Percentiles rank a stretch among this genome's conserved stretches.
Conservation (phyloP, 306 rosid species). For the Heteromeles arbutifolia region DNA sequence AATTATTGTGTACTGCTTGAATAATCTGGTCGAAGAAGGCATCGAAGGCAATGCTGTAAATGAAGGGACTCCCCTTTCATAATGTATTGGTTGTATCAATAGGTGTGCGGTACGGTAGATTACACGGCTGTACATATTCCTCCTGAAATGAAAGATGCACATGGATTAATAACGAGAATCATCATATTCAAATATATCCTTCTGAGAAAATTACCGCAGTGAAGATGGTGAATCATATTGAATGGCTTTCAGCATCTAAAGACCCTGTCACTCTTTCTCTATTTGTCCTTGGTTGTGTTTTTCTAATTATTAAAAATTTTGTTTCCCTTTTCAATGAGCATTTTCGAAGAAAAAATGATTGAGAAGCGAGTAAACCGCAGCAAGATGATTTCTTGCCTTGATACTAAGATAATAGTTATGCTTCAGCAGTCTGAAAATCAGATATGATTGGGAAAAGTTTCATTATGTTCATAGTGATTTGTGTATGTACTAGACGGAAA, state of each 20-base stretch:
- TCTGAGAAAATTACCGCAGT: not conserved
- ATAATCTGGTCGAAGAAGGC: conserved; percentile 3
- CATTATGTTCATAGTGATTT: not conserved
- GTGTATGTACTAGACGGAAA: not conserved
- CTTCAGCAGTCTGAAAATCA: not conserved
- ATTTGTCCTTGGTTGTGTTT: too few species aligned
- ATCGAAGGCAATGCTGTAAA: not conserved
- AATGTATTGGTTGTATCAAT: not conserved
- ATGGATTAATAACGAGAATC: not conserved
- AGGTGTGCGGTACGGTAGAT: conserved; percentile 9
- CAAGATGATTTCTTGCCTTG: not conserved
- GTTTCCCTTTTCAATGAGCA: too few species aligned
- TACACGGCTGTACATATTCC: conserved; percentile 61
- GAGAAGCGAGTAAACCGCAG: too few species aligned
- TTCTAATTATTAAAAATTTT: too few species aligned
- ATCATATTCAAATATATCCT: not conserved
- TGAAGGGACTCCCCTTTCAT: not conserved
- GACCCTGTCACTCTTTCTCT: too few species aligned
- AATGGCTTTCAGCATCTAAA: too few species aligned
- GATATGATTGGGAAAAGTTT: not conserved
- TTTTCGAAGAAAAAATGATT: too few species aligned
- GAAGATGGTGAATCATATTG: not conserved
- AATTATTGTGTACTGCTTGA: not conserved
- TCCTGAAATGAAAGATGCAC: conserved; percentile 34
- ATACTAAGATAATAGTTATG: not conserved